phyloP scores from a whole-genome alignment of 148 eudicot species.

The Silene conica region DNA sequence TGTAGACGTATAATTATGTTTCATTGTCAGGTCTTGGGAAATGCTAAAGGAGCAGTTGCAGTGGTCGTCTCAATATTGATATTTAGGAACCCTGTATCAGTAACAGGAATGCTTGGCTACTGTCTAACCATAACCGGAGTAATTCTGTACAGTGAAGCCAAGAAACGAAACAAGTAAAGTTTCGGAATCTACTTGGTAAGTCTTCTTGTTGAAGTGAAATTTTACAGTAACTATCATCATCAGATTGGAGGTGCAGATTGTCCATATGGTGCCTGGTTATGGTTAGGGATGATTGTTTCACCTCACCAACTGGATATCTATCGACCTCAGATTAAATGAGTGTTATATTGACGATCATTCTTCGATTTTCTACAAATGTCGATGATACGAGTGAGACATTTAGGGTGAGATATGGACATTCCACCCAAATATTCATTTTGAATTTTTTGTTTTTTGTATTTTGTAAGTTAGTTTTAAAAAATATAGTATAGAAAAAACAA shows the following conservation, averaged over 20 bases:
- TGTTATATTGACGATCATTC: neutral
- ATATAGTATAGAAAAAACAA: no score
- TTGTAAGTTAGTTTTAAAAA: no score
- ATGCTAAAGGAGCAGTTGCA: slow-evolving; percentile 80
- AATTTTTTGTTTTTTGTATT: no score
- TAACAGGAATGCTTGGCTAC: slow-evolving; percentile 75
- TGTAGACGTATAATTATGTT: slow-evolving; percentile 7
- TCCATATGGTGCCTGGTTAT: neutral
- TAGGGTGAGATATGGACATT: slow-evolving; percentile 1
- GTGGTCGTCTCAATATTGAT: slow-evolving; percentile 72
- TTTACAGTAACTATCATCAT: neutral
- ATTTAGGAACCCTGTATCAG: slow-evolving; percentile 68
- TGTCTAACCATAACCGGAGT: slow-evolving; percentile 62
- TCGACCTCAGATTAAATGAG: neutral
- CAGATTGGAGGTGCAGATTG: neutral
- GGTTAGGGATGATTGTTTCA: neutral
- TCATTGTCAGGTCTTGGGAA: slow-evolving; percentile 43
- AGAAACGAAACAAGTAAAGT: slow-evolving; percentile 52
- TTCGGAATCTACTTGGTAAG: neutral
- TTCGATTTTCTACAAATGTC: neutral
- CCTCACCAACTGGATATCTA: neutral
- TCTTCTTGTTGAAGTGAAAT: neutral
- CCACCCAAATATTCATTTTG: neutral
- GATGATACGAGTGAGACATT: neutral
- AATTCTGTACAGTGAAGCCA: slow-evolving; percentile 64